These are phyloP conservation scores for Quaeritorhiza haematococci DNA, from an alignment of 371 early-diverging fungal genomes.

Conservation along the genomic window DNA sequence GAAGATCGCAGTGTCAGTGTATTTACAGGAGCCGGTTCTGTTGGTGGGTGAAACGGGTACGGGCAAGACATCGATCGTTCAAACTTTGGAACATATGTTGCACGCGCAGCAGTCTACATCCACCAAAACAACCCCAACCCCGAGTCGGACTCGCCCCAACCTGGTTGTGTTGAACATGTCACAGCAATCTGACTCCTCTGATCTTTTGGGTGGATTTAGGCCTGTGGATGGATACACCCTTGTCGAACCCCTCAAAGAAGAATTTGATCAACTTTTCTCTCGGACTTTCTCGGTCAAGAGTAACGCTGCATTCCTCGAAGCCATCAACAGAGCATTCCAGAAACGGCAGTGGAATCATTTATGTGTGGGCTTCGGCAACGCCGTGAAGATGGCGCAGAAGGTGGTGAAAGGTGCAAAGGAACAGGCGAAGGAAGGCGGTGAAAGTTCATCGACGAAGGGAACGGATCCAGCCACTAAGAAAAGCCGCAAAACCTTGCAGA, in stretches of 20 bases:
- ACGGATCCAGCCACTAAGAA: not conserved
- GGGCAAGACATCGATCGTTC: slow-evolving; percentile 98
- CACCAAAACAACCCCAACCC: no score
- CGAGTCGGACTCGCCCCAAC: no score
- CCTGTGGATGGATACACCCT: slow-evolving; percentile 86
- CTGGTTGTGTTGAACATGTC: slow-evolving; percentile 94
- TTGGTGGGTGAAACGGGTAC: slow-evolving; percentile 99
- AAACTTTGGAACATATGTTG: slow-evolving; percentile 82
- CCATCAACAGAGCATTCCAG: slow-evolving; percentile 63
- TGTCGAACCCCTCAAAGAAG: slow-evolving; percentile 75
- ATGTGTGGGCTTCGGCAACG: slow-evolving; percentile 62
- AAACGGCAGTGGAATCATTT: slow-evolving; percentile 79
- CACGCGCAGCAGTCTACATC: no score
- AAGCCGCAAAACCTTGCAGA: not conserved
- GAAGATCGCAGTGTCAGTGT: slow-evolving; percentile 72
- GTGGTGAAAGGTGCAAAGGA: slow-evolving; percentile 10
- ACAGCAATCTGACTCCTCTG: slow-evolving; percentile 96
- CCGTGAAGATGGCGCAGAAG: slow-evolving; percentile 70
- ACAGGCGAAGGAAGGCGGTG: not conserved
- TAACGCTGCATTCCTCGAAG: slow-evolving; percentile 80
- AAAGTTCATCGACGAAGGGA: not conserved
- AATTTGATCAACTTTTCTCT: slow-evolving; percentile 79
- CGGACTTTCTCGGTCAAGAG: slow-evolving; percentile 82
- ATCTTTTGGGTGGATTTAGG: slow-evolving; percentile 96
- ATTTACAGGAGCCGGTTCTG: slow-evolving; percentile 79